Evolutionary conservation across 768 basidiomycete species (phyloP).

Genomic region (Naganishia vishniacii): DNA sequence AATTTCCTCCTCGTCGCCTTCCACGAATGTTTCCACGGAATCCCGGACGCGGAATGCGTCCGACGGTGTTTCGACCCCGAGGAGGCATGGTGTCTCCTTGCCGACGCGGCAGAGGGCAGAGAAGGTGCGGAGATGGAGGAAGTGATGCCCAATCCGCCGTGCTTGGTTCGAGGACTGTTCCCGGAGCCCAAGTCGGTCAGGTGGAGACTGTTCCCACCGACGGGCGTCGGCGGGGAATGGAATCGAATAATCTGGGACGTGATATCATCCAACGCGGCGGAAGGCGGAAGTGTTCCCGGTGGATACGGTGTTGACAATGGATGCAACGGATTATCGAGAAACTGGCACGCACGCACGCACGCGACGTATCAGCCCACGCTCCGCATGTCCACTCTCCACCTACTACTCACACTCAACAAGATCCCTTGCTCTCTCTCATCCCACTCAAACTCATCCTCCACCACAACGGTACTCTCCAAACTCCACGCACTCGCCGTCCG

Average conservation of each 20-base stretch:
- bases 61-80: constrained; percentile 8
- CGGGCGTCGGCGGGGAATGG: constrained; percentile 22
- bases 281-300: constrained; percentile 42
- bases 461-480: background rate
- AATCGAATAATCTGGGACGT: constrained; percentile 42
- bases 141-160: background rate
- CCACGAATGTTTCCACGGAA: constrained; percentile 39
- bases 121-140: constrained; percentile 14
- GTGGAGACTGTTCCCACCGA: background rate
- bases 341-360: too few relatives aligned
- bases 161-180: background rate
- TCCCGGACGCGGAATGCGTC: constrained; percentile 19
- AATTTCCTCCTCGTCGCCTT: constrained; percentile 39
- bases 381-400: background rate
- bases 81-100: background rate
- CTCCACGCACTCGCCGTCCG: background rate
- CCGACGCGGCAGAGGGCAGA: background rate
- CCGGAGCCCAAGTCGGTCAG: background rate
- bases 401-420: constrained; percentile 26
- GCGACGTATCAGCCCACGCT: background rate
- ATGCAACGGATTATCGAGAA: constrained; percentile 40
- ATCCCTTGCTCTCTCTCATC: constrained; percentile 36
- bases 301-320: constrained; percentile 42
- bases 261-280: constrained; percentile 42
- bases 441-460: constrained; percentile 27